phyloP scores from a whole-genome alignment of 805 yeast genomes.

The Candida ovalis region DNA sequence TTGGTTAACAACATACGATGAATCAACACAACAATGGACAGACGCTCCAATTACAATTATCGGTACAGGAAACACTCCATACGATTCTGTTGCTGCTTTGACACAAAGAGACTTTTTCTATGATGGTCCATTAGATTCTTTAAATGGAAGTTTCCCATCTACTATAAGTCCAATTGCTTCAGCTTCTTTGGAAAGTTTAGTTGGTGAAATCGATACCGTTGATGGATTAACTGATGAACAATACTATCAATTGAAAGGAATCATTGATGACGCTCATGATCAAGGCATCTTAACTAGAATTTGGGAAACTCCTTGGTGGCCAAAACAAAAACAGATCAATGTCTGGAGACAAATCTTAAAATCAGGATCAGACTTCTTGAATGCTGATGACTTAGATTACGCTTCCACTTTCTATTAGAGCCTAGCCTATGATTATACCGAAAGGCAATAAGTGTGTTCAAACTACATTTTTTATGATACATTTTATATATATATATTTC shows the following conservation, averaged over 20 bases:
- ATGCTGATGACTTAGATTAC: conserved; percentile 53
- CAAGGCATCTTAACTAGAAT: conserved; percentile 52
- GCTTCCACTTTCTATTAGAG: conserved; percentile 14
- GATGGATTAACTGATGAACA: conserved; percentile 36
- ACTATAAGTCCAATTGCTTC: conserved; percentile 35
- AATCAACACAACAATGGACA: conserved; percentile 28
- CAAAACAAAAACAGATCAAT: conserved; percentile 38
- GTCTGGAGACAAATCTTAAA: conserved; percentile 48
- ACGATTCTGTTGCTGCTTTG: conserved; percentile 29
- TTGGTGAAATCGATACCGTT: conserved; percentile 18
- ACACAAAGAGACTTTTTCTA: conserved; percentile 38
- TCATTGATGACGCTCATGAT: conserved; percentile 43
- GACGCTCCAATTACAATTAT: conserved; percentile 60
- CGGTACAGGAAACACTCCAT: conserved; percentile 64
- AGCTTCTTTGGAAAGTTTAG: conserved; percentile 22
- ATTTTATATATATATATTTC: too few species aligned
- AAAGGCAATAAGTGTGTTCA: too few species aligned
- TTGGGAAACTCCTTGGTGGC: conserved; percentile 77
- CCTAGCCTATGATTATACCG: neutral
- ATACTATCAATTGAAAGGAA: conserved; percentile 20
- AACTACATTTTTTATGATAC: too few species aligned
- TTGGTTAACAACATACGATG: conserved; percentile 49
- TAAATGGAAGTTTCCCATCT: conserved; percentile 19
- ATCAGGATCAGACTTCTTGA: conserved; percentile 53
- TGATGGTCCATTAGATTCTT: conserved; percentile 47